Evolutionary conservation across 345 rosid species (phyloP).

Genomic region (Cardamine chenopodiifolia): DNA sequence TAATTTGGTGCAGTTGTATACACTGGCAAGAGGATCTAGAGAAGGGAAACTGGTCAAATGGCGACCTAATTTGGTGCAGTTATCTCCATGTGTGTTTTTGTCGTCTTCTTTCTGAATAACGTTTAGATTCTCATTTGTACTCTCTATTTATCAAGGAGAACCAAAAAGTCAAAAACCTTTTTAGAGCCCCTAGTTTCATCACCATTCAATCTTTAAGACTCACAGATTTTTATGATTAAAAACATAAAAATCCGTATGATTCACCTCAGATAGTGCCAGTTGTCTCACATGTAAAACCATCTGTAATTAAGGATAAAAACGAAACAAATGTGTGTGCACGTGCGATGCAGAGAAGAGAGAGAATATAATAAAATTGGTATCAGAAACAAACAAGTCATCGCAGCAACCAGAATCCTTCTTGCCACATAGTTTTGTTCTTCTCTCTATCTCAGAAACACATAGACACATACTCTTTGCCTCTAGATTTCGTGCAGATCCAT

Average conservation of each 20-base stretch:
- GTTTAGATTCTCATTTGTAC: constrained; percentile 11
- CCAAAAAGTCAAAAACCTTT: not conserved
- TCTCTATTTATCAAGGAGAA: not conserved
- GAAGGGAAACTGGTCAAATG: too few relatives aligned
- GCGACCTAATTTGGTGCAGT: too few relatives aligned
- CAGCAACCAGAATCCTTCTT: constrained; percentile 40
- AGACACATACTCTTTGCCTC: not conserved
- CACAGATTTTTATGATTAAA: not conserved
- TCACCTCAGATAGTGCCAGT: not conserved
- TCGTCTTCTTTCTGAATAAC: not conserved
- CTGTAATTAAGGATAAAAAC: not conserved
- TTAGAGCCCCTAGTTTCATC: not conserved
- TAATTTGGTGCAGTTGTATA: constrained; percentile 23
- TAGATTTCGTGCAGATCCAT: constrained; percentile 17
- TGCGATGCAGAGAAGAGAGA: constrained; percentile 15
- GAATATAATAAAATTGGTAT: not conserved
- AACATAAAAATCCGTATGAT: not conserved
- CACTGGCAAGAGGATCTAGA: constrained; percentile 7
- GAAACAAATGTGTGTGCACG: constrained; percentile 8
- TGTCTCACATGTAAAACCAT: not conserved
- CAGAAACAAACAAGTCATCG: not conserved
- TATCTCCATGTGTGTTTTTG: not conserved
- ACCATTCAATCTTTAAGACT: not conserved
- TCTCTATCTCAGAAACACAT: not conserved
- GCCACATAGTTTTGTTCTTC: constrained; percentile 30